Evolutionary conservation across 2,329 filamentous ascomycete genomes (phyloP).

Genomic region (Penicillium sp.): DNA sequence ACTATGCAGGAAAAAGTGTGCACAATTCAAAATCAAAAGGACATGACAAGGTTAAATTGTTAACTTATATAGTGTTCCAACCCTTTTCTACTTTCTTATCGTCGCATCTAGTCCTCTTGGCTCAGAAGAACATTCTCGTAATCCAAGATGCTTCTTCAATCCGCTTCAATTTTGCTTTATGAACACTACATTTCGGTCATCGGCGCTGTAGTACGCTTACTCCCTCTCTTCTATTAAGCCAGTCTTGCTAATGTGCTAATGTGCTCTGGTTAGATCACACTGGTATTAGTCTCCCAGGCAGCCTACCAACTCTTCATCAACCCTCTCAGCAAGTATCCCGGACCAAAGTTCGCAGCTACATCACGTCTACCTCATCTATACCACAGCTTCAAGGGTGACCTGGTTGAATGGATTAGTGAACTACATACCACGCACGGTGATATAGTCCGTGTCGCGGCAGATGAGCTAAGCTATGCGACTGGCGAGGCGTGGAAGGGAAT

Average conservation of each 20-base stretch:
- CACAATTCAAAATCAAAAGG: background rate
- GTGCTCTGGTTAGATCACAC: background rate
- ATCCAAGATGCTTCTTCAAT: background rate
- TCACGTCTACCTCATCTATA: background rate
- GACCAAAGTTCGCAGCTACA: background rate
- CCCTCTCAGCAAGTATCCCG: background rate
- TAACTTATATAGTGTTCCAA: background rate
- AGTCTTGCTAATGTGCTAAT: background rate
- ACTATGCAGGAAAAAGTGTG: background rate
- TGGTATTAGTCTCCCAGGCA: background rate
- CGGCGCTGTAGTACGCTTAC: background rate
- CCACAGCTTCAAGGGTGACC: background rate
- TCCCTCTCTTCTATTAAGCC: background rate
- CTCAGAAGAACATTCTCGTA: background rate
- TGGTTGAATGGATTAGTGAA: background rate
- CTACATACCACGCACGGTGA: background rate
- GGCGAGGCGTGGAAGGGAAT: background rate
- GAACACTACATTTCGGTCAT: background rate
- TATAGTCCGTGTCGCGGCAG: background rate
- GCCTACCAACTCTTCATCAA: background rate
- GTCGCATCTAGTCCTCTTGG: too few relatives aligned
- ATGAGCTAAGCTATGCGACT: background rate
- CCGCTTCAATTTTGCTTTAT: background rate
- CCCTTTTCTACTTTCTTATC: background rate
- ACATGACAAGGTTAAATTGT: too few relatives aligned